These are phyloP conservation scores for Nadsonia starkeyi-henricii DNA, from an alignment of 1,139 yeast species.

Conservation along the genomic window DNA sequence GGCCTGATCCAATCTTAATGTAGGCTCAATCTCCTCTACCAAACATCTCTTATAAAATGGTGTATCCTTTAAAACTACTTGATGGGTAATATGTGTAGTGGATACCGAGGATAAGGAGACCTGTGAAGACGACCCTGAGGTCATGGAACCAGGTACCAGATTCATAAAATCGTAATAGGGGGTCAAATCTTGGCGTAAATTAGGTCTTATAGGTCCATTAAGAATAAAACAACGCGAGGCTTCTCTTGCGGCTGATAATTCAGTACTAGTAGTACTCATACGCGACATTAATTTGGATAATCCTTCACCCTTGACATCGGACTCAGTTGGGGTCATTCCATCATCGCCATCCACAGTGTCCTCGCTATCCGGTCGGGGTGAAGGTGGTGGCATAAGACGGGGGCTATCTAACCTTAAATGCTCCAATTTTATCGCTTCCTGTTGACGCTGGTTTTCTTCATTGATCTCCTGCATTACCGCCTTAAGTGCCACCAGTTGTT, in stretches of 20 bases:
- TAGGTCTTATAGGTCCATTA: slow-evolving; percentile 7
- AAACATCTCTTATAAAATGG: slow-evolving; percentile 53
- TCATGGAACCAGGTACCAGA: slow-evolving; percentile 1
- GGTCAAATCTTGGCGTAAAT: slow-evolving; percentile 9
- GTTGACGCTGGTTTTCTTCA: slow-evolving; percentile 18
- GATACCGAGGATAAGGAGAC: slow-evolving; percentile 6
- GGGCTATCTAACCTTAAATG: not conserved
- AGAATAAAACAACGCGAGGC: not conserved
- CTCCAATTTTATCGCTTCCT: not conserved
- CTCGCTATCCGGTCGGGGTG: no score
- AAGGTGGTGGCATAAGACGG: no score
- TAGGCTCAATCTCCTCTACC: slow-evolving; percentile 69
- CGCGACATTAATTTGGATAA: no score
- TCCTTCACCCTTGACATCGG: no score
- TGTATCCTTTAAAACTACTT: slow-evolving; percentile 31
- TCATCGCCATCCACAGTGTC: no score
- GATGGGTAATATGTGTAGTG: slow-evolving; percentile 3
- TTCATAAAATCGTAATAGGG: slow-evolving; percentile 1
- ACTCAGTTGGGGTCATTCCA: no score
- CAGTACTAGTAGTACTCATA: no score
- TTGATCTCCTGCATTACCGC: slow-evolving; percentile 36
- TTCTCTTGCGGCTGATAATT: no score
- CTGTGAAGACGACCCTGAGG: slow-evolving; percentile 7
- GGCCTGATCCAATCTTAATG: slow-evolving; percentile 43
- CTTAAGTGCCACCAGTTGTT: slow-evolving; percentile 60